These are phyloP conservation scores for Musa acuminata DNA, from an alignment of 176 grass and related monocot species.

Conservation along the genomic window DNA sequence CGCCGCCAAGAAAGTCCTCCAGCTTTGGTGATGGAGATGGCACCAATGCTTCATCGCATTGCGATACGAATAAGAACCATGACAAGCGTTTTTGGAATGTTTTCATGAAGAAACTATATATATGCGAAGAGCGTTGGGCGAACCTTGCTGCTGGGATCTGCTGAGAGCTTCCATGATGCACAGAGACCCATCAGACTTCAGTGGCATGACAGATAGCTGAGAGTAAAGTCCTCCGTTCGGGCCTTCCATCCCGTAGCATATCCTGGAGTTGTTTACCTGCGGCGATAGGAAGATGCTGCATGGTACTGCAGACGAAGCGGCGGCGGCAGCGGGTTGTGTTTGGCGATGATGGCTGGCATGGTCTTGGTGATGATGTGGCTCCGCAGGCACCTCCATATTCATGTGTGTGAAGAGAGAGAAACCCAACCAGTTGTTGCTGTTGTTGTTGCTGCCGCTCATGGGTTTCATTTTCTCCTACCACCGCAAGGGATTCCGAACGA, in stretches of 20 bases:
- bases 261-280: slow-evolving; percentile 20
- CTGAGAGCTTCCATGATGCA: slow-evolving; percentile 61
- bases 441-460: slow-evolving; percentile 36
- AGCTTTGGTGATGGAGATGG: slow-evolving; percentile 67
- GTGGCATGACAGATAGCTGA: slow-evolving; percentile 39
- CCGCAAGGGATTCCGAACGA: not conserved
- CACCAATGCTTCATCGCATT: slow-evolving; percentile 45
- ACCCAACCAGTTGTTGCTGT: slow-evolving; percentile 53
- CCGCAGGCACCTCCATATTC: slow-evolving; percentile 37
- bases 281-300: slow-evolving; percentile 62
- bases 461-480: slow-evolving; percentile 12
- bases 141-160: slow-evolving; percentile 52
- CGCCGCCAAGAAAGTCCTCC: slow-evolving; percentile 89
- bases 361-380: slow-evolving; percentile 21
- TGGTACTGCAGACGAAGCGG: slow-evolving; percentile 25
- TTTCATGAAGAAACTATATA: not conserved
- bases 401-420: slow-evolving; percentile 77
- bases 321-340: slow-evolving; percentile 9
- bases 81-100: not conserved
- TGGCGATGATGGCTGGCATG: slow-evolving; percentile 18
- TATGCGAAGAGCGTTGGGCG: not conserved
- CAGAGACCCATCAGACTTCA: slow-evolving; percentile 73
- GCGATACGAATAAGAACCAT: slow-evolving; percentile 16
- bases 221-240: slow-evolving; percentile 51
- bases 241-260: slow-evolving; percentile 57